phyloP scores from a whole-genome alignment of 257 asterid genomes.

The Ajuga chamaepitys region DNA sequence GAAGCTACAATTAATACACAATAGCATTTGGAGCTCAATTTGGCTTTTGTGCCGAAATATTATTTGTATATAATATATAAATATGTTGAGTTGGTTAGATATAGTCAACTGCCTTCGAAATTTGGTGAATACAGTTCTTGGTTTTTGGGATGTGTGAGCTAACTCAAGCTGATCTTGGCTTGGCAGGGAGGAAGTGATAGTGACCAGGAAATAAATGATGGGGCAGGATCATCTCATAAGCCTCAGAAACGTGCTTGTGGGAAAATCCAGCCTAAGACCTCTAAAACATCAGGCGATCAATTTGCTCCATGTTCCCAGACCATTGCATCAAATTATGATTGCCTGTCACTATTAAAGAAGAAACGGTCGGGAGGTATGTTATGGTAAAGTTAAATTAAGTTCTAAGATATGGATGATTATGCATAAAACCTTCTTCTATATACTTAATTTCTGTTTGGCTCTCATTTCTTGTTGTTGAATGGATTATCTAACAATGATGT shows the following conservation, averaged over 20 bases:
- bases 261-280: constrained; percentile 43
- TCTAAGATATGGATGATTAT: constrained; percentile 6
- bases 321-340: constrained; percentile 41
- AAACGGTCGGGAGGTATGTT: constrained; percentile 66
- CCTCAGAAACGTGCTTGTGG: constrained; percentile 61
- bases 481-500: not conserved
- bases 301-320: constrained; percentile 34
- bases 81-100: constrained; percentile 10
- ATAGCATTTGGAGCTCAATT: constrained; percentile 1
- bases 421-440: not conserved
- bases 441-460: no score
- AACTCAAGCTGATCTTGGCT: constrained; percentile 21
- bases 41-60: not conserved
- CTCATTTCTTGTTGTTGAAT: constrained; percentile 2
- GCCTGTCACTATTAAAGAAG: constrained; percentile 58
- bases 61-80: not conserved
- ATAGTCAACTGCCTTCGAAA: not conserved
- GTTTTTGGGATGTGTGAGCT: constrained; percentile 26
- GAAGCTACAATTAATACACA: not conserved
- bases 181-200: constrained; percentile 82
- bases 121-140: not conserved
- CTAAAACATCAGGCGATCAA: constrained; percentile 45
- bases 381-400: not conserved
- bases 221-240: constrained; percentile 69
- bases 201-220: constrained; percentile 82